Conservation (phyloP, 768 basidiomycete species). For the Pilatotrama ljubarskyi region DNA sequence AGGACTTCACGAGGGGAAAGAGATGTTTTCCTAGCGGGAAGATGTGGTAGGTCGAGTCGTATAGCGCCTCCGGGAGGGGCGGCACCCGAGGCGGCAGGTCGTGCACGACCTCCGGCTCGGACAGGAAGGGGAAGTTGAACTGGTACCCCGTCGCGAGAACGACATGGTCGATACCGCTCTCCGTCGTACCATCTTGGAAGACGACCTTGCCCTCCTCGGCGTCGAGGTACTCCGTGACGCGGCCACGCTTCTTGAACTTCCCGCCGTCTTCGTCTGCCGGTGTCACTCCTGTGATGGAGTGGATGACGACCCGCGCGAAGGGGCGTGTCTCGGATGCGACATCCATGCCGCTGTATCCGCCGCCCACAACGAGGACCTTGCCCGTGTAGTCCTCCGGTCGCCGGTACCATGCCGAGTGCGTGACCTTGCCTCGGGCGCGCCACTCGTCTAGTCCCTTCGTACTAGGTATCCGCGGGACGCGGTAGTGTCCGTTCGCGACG, state of each 20-base stretch:
- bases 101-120: constrained; percentile 35
- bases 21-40: constrained; percentile 73
- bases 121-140: constrained; percentile 65
- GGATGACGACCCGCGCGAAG: constrained; percentile 48
- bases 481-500: constrained; percentile 77
- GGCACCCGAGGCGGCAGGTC: constrained; percentile 46
- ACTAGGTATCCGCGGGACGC: constrained; percentile 61
- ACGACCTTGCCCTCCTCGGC: constrained; percentile 46
- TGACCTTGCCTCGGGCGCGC: constrained; percentile 50
- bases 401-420: constrained; percentile 72
- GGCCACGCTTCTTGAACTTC: constrained; percentile 36
- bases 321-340: constrained; percentile 59
- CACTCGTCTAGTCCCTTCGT: constrained; percentile 62
- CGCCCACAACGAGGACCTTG: constrained; percentile 49
- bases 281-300: constrained; percentile 47
- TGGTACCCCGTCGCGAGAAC: constrained; percentile 81
- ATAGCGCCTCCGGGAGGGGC: constrained; percentile 50
- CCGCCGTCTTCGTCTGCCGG: constrained; percentile 25
- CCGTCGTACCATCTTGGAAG: constrained; percentile 60
- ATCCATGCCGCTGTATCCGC: constrained; percentile 66
- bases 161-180: constrained; percentile 57
- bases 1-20: constrained; percentile 55
- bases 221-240: constrained; percentile 41
- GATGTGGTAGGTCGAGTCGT: constrained; percentile 65
- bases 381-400: constrained; percentile 39